Conservation (phyloP, 257 asterid genomes). For the Nicotiana paniculata region DNA sequence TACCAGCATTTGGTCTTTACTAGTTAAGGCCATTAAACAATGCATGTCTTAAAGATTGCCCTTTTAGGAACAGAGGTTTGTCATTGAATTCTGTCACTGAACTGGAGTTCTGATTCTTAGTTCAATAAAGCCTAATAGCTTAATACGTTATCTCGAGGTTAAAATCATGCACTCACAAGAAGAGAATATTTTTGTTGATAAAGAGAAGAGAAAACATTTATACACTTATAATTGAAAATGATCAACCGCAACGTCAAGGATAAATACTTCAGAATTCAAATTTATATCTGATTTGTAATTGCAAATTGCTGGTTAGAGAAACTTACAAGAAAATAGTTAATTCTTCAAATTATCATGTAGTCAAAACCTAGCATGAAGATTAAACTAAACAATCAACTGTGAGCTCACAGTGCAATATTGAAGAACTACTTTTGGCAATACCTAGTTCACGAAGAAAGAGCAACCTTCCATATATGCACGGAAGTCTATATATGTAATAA, state of each 20-base stretch:
- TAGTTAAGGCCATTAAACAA: conserved; percentile 38
- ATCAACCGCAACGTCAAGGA: neutral
- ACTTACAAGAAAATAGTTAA: neutral
- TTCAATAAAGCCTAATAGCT: neutral
- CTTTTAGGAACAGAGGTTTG: neutral
- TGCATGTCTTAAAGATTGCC: neutral
- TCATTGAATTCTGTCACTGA: neutral
- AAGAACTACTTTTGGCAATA: neutral
- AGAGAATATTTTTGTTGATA: neutral
- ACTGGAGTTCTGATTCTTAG: neutral
- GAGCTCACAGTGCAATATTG: neutral
- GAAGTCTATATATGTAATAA: neutral
- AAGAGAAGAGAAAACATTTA: neutral
- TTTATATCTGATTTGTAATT: neutral
- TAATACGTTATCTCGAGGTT: neutral
- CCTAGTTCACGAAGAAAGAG: neutral
- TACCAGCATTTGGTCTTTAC: conserved; percentile 49
- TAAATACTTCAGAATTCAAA: neutral
- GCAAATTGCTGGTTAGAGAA: neutral
- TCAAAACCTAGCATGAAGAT: neutral
- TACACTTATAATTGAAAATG: neutral
- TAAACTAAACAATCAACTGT: neutral
- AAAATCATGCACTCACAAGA: neutral
- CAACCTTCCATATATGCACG: neutral
- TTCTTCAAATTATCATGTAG: neutral